phyloP scores from a whole-genome alignment of 2,329 filamentous ascomycete species.

The Apiospora arundinis region DNA sequence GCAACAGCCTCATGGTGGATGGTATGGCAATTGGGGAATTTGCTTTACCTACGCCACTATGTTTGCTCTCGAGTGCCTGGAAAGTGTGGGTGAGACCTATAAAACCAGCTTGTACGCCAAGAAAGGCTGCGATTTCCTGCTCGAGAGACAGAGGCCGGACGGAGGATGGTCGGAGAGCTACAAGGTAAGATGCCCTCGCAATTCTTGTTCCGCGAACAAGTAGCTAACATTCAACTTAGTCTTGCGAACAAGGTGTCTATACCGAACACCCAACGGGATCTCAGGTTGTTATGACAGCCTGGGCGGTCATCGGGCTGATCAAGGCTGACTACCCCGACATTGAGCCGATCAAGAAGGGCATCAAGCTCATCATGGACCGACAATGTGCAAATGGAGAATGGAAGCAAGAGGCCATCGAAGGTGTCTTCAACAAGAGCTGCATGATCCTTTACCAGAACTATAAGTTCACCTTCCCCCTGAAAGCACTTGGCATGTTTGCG shows the following conservation, averaged over 20 bases:
- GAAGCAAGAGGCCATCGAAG: conserved; percentile 94
- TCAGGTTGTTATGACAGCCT: conserved; percentile 94
- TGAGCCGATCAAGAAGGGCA: conserved; percentile 73
- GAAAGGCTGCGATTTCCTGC: conserved; percentile 82
- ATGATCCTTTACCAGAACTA: conserved; percentile 99
- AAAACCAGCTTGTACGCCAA: conserved; percentile 72
- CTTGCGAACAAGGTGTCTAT: conserved; percentile 79
- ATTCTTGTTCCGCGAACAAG: neutral
- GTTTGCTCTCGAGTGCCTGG: conserved; percentile 91
- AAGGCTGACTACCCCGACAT: conserved; percentile 82
- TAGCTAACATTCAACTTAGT: conserved; percentile 47
- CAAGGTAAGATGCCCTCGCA: conserved; percentile 53
- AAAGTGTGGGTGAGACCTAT: conserved; percentile 82
- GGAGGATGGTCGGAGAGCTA: conserved; percentile 98
- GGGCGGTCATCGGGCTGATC: conserved; percentile 83
- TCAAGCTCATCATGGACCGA: conserved; percentile 82
- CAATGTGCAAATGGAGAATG: conserved; percentile 93
- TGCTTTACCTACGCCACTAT: conserved; percentile 97
- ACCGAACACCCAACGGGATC: conserved; percentile 75
- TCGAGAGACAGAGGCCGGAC: conserved; percentile 84
- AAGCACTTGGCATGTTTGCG: conserved; percentile 90
- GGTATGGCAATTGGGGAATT: conserved; percentile 98
- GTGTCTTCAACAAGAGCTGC: conserved; percentile 98
- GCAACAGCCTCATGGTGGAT: conserved; percentile 84
- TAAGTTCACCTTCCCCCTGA: conserved; percentile 95